Evolutionary conservation across 2,329 filamentous ascomycete species (phyloP), one percentile per base, ranked within the genome.

Genomic region (Diplodia corticola): DNA sequence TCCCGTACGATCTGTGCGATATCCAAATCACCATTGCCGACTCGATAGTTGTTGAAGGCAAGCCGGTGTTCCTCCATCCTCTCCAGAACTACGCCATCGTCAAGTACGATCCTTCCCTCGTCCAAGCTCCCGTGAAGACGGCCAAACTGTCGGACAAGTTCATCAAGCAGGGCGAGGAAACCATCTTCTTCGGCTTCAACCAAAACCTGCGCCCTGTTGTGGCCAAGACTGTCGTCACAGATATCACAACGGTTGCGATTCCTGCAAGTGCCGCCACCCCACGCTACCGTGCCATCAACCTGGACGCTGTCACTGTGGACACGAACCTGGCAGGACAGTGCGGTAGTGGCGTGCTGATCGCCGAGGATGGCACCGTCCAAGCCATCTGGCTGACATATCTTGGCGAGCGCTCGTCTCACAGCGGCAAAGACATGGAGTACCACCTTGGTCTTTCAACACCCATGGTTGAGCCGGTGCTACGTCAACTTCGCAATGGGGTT

Each of bases 141-240:
- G 95, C 96, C 4, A 91, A 88, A 72, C 85, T 99, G 59, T 92
- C 92, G 73, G 88, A 84, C 5, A 88, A 91, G 65, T 88, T 89
- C 72, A 92, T 98, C 76, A 93, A 92, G 61, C 95, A 98, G 80
- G 95, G 95, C 40, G 92, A 93, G 57, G 90, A 94, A 66, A 97
- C 93, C 0, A 93, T 97, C 71, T 99, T 99, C 79, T 91, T 99
- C 69, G 96, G 95, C n/a, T 96, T 97, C 82, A 99, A 99, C 76
- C 89, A 96, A 70, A 98, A 97, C 70, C 90, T 94, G 68, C 88
- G 94, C 40, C 92, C 97, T 48, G 94, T 98, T 4, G 92, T 97
- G 71, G 91, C 93, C 5, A 93, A 96, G 72, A 98, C 95, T 0
- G 92, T 91, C 0, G 93, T 99, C 15, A 99, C 96, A 0, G 95